Percentiles rank a stretch among this genome's conserved stretches.
These are phyloP conservation scores for Rubus parviflorus DNA, from an alignment of 306 rosid species.

Conservation along the genomic window DNA sequence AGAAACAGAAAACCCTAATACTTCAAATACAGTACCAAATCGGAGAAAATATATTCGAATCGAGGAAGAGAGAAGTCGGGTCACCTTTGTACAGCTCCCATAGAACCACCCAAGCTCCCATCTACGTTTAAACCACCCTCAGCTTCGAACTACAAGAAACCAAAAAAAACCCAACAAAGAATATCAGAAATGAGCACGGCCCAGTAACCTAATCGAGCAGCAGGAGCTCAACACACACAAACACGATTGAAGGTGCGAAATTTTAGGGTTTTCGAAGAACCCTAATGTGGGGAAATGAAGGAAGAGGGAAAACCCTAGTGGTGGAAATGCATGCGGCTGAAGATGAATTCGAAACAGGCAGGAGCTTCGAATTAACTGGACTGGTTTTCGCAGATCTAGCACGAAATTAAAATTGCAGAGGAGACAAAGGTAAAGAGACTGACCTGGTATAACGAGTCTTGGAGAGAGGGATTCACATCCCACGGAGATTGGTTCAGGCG, in stretches of 20 bases:
- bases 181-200: slow-evolving; percentile 30
- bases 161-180: slow-evolving; percentile 8
- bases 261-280: slow-evolving; percentile 45
- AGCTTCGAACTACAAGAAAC: slow-evolving; percentile 39
- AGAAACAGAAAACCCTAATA: slow-evolving; percentile 49
- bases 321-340: slow-evolving; percentile 17
- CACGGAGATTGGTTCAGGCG: slow-evolving; percentile 84
- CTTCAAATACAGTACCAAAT: not conserved
- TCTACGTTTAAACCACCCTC: slow-evolving; percentile 38
- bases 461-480: slow-evolving; percentile 69
- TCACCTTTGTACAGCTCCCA: slow-evolving; percentile 65
- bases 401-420: not conserved
- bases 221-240: slow-evolving; percentile 14
- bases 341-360: not conserved
- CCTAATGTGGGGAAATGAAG: slow-evolving; percentile 37
- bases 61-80: not conserved
- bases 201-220: slow-evolving; percentile 49
- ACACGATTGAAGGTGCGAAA: slow-evolving; percentile 4
- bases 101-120: slow-evolving; percentile 48
- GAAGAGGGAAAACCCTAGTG: slow-evolving; percentile 41
- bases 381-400: slow-evolving; percentile 44
- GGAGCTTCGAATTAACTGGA: not conserved
- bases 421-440: not conserved
- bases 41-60: slow-evolving; percentile 12
- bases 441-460: slow-evolving; percentile 50